Evolutionary conservation across 331 rosid genomes (phyloP).

Genomic region (Ulmus americana): DNA sequence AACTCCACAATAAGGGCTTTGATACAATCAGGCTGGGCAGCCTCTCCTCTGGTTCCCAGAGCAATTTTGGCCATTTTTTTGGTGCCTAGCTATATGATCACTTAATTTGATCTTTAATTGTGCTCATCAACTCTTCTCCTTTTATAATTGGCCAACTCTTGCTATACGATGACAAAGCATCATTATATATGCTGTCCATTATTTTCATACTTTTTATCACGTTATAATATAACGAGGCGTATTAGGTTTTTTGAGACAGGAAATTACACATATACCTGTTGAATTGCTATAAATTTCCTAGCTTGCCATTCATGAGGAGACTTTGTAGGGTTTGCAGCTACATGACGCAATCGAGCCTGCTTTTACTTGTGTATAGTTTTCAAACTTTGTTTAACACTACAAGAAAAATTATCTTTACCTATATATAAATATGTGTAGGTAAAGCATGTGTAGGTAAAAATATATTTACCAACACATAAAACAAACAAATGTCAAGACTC

Average conservation of each 20-base stretch:
- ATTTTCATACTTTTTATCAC: neutral
- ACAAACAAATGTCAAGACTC: too few species aligned
- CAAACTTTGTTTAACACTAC: too few species aligned
- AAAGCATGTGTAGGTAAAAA: too few species aligned
- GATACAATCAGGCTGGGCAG: conserved; percentile 54
- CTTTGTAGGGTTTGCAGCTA: too few species aligned
- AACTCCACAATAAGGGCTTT: conserved; percentile 78
- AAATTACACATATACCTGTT: conserved; percentile 9
- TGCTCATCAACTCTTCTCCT: too few species aligned
- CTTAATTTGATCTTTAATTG: too few species aligned
- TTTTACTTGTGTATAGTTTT: too few species aligned
- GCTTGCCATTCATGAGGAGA: neutral
- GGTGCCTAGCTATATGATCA: neutral
- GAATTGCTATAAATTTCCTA: neutral
- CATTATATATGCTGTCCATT: neutral
- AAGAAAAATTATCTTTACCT: too few species aligned
- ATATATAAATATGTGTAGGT: too few species aligned
- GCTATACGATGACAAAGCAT: neutral
- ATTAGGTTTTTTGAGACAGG: neutral
- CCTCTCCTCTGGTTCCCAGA: conserved; percentile 45
- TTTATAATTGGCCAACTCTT: neutral
- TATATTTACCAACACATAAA: too few species aligned
- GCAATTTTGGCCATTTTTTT: conserved; percentile 38
- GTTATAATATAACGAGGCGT: neutral
- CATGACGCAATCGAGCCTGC: too few species aligned